A percentile compares a stretch with the other conserved stretches of the same genome.
Evolutionary conservation across 108 stramenopile species (phyloP).

Genomic region (Pseudonitzschia delicatissima): DNA sequence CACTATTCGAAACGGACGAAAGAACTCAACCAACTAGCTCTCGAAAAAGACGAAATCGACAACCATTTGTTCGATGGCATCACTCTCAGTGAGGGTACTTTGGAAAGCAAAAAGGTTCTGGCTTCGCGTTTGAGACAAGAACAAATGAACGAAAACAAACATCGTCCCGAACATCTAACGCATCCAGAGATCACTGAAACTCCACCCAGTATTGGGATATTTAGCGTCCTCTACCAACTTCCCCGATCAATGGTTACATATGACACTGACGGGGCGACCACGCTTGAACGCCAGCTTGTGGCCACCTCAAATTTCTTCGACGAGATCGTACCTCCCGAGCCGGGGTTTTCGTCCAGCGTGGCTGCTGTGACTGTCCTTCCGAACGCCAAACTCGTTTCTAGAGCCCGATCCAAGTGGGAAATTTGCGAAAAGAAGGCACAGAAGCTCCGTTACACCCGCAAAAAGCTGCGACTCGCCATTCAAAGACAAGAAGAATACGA

Average conservation of each 20-base stretch:
- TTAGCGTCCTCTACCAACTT: slow-evolving; percentile 42
- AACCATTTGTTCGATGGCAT: too few species aligned
- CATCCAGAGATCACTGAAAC: slow-evolving; percentile 78
- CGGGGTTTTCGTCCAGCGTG: slow-evolving; percentile 72
- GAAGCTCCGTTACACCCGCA: slow-evolving; percentile 60
- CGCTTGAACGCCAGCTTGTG: slow-evolving; percentile 65
- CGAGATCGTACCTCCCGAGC: slow-evolving; percentile 75
- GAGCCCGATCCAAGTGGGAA: slow-evolving; percentile 82
- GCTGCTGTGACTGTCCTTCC: slow-evolving; percentile 83
- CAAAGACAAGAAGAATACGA: too few species aligned
- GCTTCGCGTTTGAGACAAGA: not conserved
- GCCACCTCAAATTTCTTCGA: slow-evolving; percentile 75
- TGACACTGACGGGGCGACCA: not conserved
- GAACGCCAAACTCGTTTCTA: slow-evolving; percentile 48
- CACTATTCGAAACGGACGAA: slow-evolving; percentile 48
- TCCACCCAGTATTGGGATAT: slow-evolving; percentile 63
- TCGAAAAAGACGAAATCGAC: too few species aligned
- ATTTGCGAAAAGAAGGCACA: slow-evolving; percentile 50
- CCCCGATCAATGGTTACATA: slow-evolving; percentile 1
- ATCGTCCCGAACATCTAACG: slow-evolving; percentile 66
- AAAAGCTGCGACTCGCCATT: too few species aligned
- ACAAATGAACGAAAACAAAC: too few species aligned
- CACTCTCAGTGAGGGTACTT: not conserved
- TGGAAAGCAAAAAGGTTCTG: not conserved
- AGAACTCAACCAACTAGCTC: slow-evolving; percentile 57